Evolutionary conservation across 371 early-diverging fungal genomes (phyloP).

Genomic region (Mortierella sp.): DNA sequence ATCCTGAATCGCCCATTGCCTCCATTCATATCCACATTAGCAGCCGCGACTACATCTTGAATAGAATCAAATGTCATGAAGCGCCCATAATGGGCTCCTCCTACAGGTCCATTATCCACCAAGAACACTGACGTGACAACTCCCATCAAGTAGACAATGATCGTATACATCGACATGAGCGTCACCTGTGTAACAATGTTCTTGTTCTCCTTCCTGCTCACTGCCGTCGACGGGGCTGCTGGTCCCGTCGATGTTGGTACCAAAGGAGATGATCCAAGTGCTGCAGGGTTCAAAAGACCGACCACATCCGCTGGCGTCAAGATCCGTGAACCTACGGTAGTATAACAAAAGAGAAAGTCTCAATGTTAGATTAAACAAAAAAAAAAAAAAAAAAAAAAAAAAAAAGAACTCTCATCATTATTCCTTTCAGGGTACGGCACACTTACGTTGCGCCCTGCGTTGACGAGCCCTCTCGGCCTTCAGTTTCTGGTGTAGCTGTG

Average conservation of each 20-base stretch:
- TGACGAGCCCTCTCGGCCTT: slow-evolving; percentile 40
- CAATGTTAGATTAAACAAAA: background rate
- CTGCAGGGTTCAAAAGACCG: slow-evolving; percentile 22
- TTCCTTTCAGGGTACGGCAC: no score
- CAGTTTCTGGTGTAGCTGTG: slow-evolving; percentile 12
- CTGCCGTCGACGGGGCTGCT: slow-evolving; percentile 5
- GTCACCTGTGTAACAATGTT: slow-evolving; percentile 43
- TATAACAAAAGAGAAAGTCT: background rate
- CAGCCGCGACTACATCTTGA: slow-evolving; percentile 16
- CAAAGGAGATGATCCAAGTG: background rate
- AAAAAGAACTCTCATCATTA: background rate
- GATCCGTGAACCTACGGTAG: slow-evolving; percentile 27
- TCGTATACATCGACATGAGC: slow-evolving; percentile 47
- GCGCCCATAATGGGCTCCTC: slow-evolving; percentile 32
- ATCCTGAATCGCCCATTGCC: slow-evolving; percentile 37
- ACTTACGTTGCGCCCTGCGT: slow-evolving; percentile 36
- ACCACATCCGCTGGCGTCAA: slow-evolving; percentile 28
- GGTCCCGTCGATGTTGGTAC: slow-evolving; percentile 2
- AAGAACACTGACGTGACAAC: slow-evolving; percentile 48
- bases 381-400: background rate
- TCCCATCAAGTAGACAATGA: slow-evolving; percentile 43
- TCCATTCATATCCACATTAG: slow-evolving; percentile 23
- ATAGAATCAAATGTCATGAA: slow-evolving; percentile 36
- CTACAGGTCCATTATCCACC: slow-evolving; percentile 35
- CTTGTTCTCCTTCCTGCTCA: slow-evolving; percentile 35